phyloP scores from a whole-genome alignment of 805 yeast species.

The Debaryomyces tyrocola region DNA sequence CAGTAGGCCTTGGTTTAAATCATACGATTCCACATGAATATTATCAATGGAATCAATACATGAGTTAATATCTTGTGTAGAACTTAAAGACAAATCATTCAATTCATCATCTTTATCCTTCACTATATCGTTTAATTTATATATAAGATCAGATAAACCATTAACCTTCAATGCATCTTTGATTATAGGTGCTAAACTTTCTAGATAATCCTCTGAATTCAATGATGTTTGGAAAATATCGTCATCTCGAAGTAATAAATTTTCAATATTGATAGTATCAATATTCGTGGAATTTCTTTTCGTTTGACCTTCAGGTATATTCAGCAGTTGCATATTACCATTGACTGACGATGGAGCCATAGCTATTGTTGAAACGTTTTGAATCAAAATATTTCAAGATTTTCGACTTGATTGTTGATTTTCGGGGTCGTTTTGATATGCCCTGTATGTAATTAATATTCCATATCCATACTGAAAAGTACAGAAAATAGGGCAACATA shows the following conservation, averaged over 20 bases:
- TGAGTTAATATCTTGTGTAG: slow-evolving; percentile 53
- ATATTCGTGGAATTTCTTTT: slow-evolving; percentile 6
- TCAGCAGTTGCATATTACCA: slow-evolving; percentile 3
- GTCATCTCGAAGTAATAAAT: slow-evolving; percentile 38
- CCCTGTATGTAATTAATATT: not conserved
- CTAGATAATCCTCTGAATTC: slow-evolving; percentile 68
- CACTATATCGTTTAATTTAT: slow-evolving; percentile 56
- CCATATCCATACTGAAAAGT: too few relatives aligned
- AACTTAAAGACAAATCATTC: slow-evolving; percentile 57
- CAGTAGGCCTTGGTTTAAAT: slow-evolving; percentile 54
- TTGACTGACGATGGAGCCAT: slow-evolving; percentile 11
- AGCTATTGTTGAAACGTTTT: not conserved
- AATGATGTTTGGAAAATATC: slow-evolving; percentile 47
- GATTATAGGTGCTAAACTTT: slow-evolving; percentile 75
- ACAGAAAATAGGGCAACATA: too few relatives aligned
- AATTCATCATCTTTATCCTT: slow-evolving; percentile 61
- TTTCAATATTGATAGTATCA: slow-evolving; percentile 35
- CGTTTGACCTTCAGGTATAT: not conserved
- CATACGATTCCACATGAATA: slow-evolving; percentile 58
- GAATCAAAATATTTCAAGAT: not conserved
- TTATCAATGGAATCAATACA: slow-evolving; percentile 64
- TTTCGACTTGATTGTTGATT: not conserved
- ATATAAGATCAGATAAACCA: slow-evolving; percentile 56
- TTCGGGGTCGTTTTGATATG: not conserved
- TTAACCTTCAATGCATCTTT: slow-evolving; percentile 58